phyloP scores from a whole-genome alignment of 352 stramenopile species.

The Halophytophthora batemanensis region DNA sequence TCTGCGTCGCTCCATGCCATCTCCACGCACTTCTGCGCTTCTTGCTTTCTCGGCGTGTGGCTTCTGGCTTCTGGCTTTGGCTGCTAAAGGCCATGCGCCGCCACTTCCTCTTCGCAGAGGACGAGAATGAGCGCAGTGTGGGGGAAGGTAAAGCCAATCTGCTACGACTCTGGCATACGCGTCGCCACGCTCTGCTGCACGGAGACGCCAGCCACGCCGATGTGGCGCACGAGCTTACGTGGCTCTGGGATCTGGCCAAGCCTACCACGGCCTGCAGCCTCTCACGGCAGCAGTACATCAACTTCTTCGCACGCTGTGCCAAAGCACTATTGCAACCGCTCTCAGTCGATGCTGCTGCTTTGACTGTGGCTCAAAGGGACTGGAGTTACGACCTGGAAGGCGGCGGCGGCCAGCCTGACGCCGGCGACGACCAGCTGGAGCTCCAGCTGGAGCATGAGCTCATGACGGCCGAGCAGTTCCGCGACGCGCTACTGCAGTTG shows the following conservation, averaged over 20 bases:
- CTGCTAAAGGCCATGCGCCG: constrained; percentile 35
- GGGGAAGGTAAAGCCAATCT: constrained; percentile 49
- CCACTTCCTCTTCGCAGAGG: constrained; percentile 59
- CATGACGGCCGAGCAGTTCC: constrained; percentile 47
- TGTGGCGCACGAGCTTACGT: constrained; percentile 29
- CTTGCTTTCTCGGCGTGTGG: no score
- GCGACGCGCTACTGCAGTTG: constrained; percentile 56
- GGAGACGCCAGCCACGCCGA: constrained; percentile 25
- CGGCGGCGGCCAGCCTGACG: constrained; percentile 1
- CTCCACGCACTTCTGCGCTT: neutral
- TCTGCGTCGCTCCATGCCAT: neutral
- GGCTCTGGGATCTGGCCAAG: constrained; percentile 70
- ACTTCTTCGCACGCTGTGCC: constrained; percentile 59
- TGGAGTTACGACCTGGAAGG: constrained; percentile 69
- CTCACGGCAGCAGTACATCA: constrained; percentile 36
- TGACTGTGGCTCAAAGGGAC: constrained; percentile 42
- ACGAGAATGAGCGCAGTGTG: constrained; percentile 62
- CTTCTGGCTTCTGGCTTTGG: neutral
- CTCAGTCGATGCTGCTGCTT: constrained; percentile 26
- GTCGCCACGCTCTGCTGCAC: constrained; percentile 32
- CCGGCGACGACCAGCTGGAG: no score
- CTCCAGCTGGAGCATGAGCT: constrained; percentile 12
- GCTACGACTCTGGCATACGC: constrained; percentile 48
- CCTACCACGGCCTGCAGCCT: constrained; percentile 18
- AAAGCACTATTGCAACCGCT: constrained; percentile 59